Conservation (phyloP, 1,139 yeast genomes). For the Candida sp. region DNA sequence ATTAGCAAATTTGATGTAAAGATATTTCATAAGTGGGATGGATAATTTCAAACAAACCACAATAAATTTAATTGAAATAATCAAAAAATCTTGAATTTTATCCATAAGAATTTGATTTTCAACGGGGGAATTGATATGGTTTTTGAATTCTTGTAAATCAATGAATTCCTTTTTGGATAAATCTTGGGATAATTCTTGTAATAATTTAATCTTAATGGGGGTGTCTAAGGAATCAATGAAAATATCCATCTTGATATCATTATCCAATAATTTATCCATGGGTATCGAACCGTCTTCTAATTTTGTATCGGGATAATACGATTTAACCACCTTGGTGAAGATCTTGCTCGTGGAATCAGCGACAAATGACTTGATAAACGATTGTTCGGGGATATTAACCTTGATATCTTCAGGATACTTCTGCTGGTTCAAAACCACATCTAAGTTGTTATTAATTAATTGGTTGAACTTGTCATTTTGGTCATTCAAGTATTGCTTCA, state of each 20-base stretch:
- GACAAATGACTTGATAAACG: slow-evolving; percentile 4
- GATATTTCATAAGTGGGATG: slow-evolving; percentile 27
- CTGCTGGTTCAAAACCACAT: slow-evolving; percentile 21
- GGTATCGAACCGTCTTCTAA: slow-evolving; percentile 6
- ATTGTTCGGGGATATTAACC: neutral
- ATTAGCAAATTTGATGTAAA: slow-evolving; percentile 30
- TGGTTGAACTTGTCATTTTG: slow-evolving; percentile 38
- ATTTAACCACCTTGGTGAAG: neutral
- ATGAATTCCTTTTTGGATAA: slow-evolving; percentile 5
- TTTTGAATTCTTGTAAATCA: neutral
- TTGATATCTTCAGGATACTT: slow-evolving; percentile 4
- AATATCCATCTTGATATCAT: slow-evolving; percentile 13
- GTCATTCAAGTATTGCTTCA: slow-evolving; percentile 29
- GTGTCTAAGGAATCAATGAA: slow-evolving; percentile 23
- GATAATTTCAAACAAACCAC: slow-evolving; percentile 23
- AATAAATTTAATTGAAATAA: slow-evolving; percentile 25
- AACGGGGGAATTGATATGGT: neutral
- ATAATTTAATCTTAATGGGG: slow-evolving; percentile 20
- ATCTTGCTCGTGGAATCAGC: slow-evolving; percentile 3
- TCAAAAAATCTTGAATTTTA: slow-evolving; percentile 25
- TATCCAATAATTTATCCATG: slow-evolving; percentile 9
- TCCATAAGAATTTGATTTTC: slow-evolving; percentile 17
- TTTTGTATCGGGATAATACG: neutral
- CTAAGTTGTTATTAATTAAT: slow-evolving; percentile 31
- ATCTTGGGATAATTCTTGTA: slow-evolving; percentile 18